These are phyloP conservation scores for Lophiostoma macrostomum DNA, from an alignment of 495 filamentous ascomycete species.

Conservation along the genomic window DNA sequence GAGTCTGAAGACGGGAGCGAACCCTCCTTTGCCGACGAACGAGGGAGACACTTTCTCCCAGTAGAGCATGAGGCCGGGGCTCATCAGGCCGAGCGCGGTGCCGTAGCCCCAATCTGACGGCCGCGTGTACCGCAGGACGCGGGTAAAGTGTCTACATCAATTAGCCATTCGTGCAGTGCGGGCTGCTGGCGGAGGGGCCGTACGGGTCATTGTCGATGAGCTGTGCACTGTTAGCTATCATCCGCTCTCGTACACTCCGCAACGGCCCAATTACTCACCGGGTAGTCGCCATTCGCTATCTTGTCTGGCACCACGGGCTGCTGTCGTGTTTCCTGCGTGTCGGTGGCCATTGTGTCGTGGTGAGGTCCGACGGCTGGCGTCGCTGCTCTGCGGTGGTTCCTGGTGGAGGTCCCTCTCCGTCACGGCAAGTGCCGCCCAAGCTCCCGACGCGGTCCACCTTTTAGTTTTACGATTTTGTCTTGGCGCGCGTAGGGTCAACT, in stretches of 20 bases:
- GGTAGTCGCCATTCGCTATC: slow-evolving; percentile 24
- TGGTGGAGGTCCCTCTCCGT: no score
- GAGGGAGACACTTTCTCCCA: slow-evolving; percentile 84
- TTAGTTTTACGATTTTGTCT: no score
- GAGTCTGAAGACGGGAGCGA: slow-evolving; percentile 78
- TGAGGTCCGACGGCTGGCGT: no score
- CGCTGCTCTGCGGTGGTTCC: no score
- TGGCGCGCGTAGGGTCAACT: slow-evolving; percentile 4
- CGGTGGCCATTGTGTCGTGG: slow-evolving; percentile 21
- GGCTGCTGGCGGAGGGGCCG: slow-evolving; percentile 39
- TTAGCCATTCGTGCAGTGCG: slow-evolving; percentile 30
- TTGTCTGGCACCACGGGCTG: slow-evolving; percentile 21
- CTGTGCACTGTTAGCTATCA: slow-evolving; percentile 48
- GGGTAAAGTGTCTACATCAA: slow-evolving; percentile 71
- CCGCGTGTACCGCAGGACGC: slow-evolving; percentile 83
- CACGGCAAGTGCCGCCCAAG: slow-evolving; percentile 18
- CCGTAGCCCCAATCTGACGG: slow-evolving; percentile 75
- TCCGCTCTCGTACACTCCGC: slow-evolving; percentile 1
- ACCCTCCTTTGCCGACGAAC: slow-evolving; percentile 72
- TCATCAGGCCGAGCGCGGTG: slow-evolving; percentile 59
- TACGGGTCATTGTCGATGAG: slow-evolving; percentile 99
- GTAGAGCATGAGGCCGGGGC: slow-evolving; percentile 67
- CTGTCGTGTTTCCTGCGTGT: neutral
- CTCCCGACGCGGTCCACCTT: no score
- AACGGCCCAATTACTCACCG: slow-evolving; percentile 23